Percentiles rank a stretch among this genome's conserved stretches.
Conservation (phyloP, 192 early-diverging fungal genomes). For the Coemansia umbellata region DNA sequence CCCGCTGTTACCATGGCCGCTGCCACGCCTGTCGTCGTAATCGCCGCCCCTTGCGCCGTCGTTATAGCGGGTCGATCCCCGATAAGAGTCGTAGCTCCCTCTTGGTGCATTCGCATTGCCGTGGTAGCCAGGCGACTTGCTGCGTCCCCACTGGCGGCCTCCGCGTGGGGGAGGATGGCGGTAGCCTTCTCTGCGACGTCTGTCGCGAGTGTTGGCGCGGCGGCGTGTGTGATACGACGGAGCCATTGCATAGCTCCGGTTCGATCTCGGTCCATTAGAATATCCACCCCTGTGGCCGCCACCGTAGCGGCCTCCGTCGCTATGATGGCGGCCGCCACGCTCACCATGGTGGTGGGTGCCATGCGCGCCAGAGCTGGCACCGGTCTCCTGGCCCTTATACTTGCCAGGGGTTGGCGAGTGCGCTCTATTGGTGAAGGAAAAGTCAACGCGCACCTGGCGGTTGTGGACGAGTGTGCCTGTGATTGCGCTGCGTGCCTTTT, state of each 20-base stretch:
- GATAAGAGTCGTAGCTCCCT: constrained; percentile 3
- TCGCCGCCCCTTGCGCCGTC: background rate
- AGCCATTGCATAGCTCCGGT: background rate
- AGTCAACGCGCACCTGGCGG: constrained; percentile 42
- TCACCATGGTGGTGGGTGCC: background rate
- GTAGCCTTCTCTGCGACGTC: constrained; percentile 28
- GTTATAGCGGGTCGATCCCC: background rate
- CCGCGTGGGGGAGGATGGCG: constrained; percentile 8
- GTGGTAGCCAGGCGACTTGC: constrained; percentile 34
- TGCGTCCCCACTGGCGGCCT: constrained; percentile 16
- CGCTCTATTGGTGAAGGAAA: constrained; percentile 32
- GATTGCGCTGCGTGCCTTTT: constrained; percentile 22
- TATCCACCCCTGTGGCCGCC: background rate
- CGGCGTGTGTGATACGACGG: constrained; percentile 19
- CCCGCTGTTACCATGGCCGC: background rate
- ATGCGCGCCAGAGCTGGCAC: background rate
- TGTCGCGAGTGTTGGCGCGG: constrained; percentile 34
- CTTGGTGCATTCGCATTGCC: background rate
- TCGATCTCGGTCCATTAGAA: background rate
- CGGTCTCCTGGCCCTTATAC: constrained; percentile 34
- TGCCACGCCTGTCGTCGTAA: background rate
- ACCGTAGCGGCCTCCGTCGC: background rate
- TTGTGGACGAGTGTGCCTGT: constrained; percentile 30
- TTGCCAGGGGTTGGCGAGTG: constrained; percentile 29
- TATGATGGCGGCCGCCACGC: background rate